Evolutionary conservation across 2,329 filamentous ascomycete species (phyloP), one percentile per base, ranked within the genome.

Genomic region (Aspergillus nomiae): DNA sequence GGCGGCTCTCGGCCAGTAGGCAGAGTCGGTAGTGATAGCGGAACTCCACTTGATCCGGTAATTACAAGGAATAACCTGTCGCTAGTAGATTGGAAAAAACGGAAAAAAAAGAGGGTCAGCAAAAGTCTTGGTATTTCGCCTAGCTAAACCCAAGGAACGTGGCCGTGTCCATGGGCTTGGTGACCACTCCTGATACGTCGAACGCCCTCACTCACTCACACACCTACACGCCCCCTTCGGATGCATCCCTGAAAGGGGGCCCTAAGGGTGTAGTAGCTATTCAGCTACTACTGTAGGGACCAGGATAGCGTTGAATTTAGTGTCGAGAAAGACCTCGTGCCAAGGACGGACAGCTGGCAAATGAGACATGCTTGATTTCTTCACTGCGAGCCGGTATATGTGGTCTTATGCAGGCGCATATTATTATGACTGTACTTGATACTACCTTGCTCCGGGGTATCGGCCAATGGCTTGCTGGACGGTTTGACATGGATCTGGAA

Each of bases 271-370:
- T 28, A 21, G 10, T 28, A 21, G 10, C 16, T 51, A 51, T 51
- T 30, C 24, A 26, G 51, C 51, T 55, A 61, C 60, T 61, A 61
- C 60, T 61, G 60, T 61, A 61, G 60, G 60, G 60, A 58, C 60
- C 54, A 43, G 24, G 54, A 45, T 58, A 61, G 53, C 41, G 28
- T 41, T 43, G 1, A 8, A 7, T 58, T 58, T 58, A 51, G 48
- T 32, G 14, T 38, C 24, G 12, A 21, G 10, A 38, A 38, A 21
- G 51, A 26, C 30, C 51, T 30, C 32, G 21, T 38, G 34, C 51
- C 51, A 55, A 55, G 51, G 30, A 55, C 16, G 11, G 12, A 24
- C n/a, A 24, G 51, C 24, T 30, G 21, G 30, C 43, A 48, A 51
- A 58, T 54, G 30, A 24, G 56, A 41, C 24, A 21, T 24, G 46